phyloP scores from a whole-genome alignment of 192 early-diverging fungal genomes.

The Martensiomyces pterosporus region DNA sequence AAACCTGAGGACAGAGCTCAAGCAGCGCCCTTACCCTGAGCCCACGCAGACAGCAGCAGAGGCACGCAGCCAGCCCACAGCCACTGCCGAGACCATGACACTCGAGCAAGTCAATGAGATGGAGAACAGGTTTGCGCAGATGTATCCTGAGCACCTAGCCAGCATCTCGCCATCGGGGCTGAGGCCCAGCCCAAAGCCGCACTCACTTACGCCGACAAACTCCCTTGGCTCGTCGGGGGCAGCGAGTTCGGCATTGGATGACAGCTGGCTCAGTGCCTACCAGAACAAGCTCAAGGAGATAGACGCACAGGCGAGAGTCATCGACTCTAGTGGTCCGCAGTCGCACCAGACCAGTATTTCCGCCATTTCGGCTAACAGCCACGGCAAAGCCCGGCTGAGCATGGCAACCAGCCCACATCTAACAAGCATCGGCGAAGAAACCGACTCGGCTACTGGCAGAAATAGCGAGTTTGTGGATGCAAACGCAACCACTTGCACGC shows the following conservation, averaged over 20 bases:
- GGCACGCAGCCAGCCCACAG: too few relatives aligned
- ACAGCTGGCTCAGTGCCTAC: constrained; percentile 12
- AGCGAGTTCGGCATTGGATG: neutral
- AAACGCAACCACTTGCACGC: constrained; percentile 23
- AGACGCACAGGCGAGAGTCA: constrained; percentile 28
- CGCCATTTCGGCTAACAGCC: constrained; percentile 12
- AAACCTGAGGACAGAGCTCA: constrained; percentile 10
- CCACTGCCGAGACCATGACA: constrained; percentile 11
- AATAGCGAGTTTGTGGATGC: constrained; percentile 14
- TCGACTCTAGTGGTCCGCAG: neutral
- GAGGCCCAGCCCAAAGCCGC: too few relatives aligned
- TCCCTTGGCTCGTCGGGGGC: neutral
- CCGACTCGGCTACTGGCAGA: too few relatives aligned
- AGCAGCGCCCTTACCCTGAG: constrained; percentile 31
- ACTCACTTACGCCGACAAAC: neutral
- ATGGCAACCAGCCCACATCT: constrained; percentile 11
- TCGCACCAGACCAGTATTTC: neutral
- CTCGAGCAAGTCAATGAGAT: constrained; percentile 46
- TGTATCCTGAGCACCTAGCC: constrained; percentile 26
- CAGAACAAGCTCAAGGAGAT: constrained; percentile 34
- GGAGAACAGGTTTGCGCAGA: constrained; percentile 42
- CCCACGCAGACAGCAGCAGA: neutral
- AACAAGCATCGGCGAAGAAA: constrained; percentile 7
- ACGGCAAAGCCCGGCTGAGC: constrained; percentile 6
- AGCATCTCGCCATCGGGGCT: too few relatives aligned